These are phyloP conservation scores for Pisolithus albus DNA, from an alignment of 768 basidiomycete species.

Conservation along the genomic window DNA sequence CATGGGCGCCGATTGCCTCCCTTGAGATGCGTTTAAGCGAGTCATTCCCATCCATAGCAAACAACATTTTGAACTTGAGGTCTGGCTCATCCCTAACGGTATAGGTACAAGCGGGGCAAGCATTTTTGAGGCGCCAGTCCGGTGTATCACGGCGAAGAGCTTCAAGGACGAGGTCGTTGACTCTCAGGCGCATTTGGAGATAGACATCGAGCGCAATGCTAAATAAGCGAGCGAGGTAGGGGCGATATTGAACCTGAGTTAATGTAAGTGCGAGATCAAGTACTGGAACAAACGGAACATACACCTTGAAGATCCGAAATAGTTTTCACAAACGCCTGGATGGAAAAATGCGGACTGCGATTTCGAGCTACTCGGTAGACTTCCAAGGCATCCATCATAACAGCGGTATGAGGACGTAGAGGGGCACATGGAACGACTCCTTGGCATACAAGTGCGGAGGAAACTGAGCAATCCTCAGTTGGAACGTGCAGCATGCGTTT, in stretches of 20 bases:
- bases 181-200: constrained; percentile 3
- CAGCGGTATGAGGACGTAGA: no score
- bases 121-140: constrained; percentile 6
- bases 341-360: constrained; percentile 10
- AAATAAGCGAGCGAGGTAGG: constrained; percentile 3
- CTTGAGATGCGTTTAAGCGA: no score
- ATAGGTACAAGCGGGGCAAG: constrained; percentile 11
- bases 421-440: no score
- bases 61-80: neutral
- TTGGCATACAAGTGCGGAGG: neutral
- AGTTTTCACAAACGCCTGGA: constrained; percentile 13
- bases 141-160: neutral
- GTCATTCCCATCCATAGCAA: constrained; percentile 7
- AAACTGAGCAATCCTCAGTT: neutral
- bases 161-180: neutral
- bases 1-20: no score
- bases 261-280: neutral
- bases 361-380: constrained; percentile 6
- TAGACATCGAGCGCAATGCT: constrained; percentile 3
- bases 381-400: constrained; percentile 1
- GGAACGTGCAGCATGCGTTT: no score
- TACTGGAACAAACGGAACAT: neutral
- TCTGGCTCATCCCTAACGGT: constrained; percentile 1
- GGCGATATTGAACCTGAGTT: constrained; percentile 2
- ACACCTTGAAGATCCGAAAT: constrained; percentile 14